Base-by-base conservation (phyloP, 768 basidiomycete species). In the Dacryopinax spathularia region DNA sequence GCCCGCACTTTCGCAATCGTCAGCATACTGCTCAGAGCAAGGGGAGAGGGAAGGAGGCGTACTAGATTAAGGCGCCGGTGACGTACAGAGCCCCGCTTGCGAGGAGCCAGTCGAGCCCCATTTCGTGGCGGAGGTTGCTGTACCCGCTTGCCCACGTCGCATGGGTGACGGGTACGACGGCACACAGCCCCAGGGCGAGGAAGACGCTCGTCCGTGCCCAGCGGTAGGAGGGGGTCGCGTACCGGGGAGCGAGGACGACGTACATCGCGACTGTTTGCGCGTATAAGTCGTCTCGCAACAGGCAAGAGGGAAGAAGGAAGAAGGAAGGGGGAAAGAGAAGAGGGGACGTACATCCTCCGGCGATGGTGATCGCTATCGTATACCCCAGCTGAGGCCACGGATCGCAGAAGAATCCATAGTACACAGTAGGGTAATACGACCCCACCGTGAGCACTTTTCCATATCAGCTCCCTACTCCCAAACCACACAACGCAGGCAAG, bases 51-150 rank as follows among this genome's bases (percentile, higher is more conserved):
- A 67, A 66, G 68, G 41, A 72, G 70, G 70, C 89, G 73, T 78
- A 91, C 88, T 90, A 94, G 36, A 91, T 76, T 65, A 89, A 72
- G 27, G 91, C 91, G 36, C 91, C 92, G 27, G 70, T 69, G 70
- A 93, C 85, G 72, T 94, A 94, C 64, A 89, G 75, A 6, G 75
- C 79, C n/a, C 83, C 91, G 34, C 86, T 86, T 10, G 79, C 70
- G 18, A 88, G 67, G 27, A 92, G 73, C 84, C 87, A 89, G 13
- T 77, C 76, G 66, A 88, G 80, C 60, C 89, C 88, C 78, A 89
- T 83, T 62, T 84, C 81, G 62, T 75, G 71, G 39, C 82, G 72
- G 37, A 88, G 74, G 64, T 77, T 79, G 61, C 73, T 67, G 62
- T 81, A 73, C 29, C 87, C 89, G 69, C 88, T 83, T 9, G 76